Conservation (phyloP, 192 early-diverging fungal genomes). For the Diversispora epigaea region DNA sequence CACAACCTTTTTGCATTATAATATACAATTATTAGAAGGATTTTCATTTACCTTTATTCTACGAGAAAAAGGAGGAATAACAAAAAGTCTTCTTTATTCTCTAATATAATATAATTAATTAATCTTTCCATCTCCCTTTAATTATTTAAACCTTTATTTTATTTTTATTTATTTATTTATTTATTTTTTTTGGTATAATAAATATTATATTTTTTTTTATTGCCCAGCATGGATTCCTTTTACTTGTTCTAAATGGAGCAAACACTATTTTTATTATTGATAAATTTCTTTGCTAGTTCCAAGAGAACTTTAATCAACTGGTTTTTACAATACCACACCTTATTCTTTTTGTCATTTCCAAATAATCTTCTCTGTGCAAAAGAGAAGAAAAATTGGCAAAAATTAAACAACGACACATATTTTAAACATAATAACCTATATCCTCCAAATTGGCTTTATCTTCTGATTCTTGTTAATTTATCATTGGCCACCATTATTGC, state of each 20-base stretch:
- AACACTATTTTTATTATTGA: slow-evolving; percentile 26
- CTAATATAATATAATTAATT: too few species aligned
- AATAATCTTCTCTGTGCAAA: not conserved
- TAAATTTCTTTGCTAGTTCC: slow-evolving; percentile 26
- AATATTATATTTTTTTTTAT: slow-evolving; percentile 9
- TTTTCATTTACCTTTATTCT: too few species aligned
- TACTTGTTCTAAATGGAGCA: slow-evolving; percentile 29
- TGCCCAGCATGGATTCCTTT: slow-evolving; percentile 25
- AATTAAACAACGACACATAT: slow-evolving; percentile 1
- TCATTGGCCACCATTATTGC: slow-evolving; percentile 28
- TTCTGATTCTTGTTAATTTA: slow-evolving; percentile 3
- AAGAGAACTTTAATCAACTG: slow-evolving; percentile 22
- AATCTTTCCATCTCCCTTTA: too few species aligned
- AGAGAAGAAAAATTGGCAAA: slow-evolving; percentile 17
- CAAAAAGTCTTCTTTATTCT: too few species aligned
- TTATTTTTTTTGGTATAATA: slow-evolving; percentile 6
- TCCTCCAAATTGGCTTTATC: slow-evolving; percentile 29
- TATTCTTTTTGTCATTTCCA: slow-evolving; percentile 24
- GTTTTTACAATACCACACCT: slow-evolving; percentile 6
- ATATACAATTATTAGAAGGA: too few species aligned
- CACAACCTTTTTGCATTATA: too few species aligned
- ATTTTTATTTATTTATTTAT: slow-evolving; percentile 15
- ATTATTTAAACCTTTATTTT: not conserved
- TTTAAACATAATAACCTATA: slow-evolving; percentile 12
- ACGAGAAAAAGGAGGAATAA: too few species aligned